phyloP scores from a whole-genome alignment of 2,329 filamentous ascomycete genomes.

The Colletotrichum truncatum region DNA sequence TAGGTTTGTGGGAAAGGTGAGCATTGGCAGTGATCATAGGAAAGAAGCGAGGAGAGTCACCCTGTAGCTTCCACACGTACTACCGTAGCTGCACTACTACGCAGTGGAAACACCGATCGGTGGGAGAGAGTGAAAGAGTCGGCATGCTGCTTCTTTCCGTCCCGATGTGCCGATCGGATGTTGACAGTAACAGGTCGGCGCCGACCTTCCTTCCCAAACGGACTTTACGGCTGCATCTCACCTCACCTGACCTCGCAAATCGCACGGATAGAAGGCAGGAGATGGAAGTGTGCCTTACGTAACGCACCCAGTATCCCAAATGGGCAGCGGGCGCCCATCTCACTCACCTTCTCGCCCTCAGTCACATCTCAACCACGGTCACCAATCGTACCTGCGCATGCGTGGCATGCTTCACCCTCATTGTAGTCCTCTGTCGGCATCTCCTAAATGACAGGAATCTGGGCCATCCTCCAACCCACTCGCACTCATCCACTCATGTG shows the following conservation, averaged over 20 bases:
- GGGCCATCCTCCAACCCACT: neutral
- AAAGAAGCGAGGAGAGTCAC: no score
- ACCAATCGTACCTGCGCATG: constrained; percentile 19
- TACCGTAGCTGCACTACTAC: no score
- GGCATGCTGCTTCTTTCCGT: neutral
- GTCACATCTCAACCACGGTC: neutral
- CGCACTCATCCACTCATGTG: neutral
- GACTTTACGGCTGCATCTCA: neutral
- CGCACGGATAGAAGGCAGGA: neutral
- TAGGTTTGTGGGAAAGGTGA: neutral
- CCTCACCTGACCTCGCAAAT: neutral
- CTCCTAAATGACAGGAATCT: constrained; percentile 19
- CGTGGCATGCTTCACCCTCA: constrained; percentile 12
- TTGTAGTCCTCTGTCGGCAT: neutral
- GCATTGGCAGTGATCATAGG: neutral
- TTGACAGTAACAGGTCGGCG: neutral
- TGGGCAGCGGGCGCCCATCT: no score
- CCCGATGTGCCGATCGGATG: neutral
- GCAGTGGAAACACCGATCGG: neutral
- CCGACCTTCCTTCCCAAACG: constrained; percentile 3
- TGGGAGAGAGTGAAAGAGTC: neutral
- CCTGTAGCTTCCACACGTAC: no score
- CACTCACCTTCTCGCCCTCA: neutral
- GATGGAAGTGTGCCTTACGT: no score
- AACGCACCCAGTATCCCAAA: no score